These are phyloP conservation scores for Trypanosomatidae sp. DNA, from an alignment of 208 protist genomes.

Conservation along the genomic window DNA sequence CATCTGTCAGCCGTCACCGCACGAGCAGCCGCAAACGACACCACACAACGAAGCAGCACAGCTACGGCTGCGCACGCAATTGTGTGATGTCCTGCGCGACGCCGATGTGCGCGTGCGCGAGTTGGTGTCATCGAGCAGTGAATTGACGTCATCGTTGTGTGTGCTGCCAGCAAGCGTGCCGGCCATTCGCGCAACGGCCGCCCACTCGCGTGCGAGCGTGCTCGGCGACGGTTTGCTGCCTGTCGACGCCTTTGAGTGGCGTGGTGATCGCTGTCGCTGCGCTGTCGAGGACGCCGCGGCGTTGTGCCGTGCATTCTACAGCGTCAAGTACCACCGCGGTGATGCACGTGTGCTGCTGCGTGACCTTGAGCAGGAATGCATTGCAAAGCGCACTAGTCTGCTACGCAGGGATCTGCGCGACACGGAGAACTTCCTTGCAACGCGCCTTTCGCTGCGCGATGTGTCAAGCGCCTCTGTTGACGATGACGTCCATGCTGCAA, in stretches of 20 bases:
- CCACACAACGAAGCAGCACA: not conserved
- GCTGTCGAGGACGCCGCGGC: conserved; percentile 62
- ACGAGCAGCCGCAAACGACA: not conserved
- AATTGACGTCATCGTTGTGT: conserved; percentile 5
- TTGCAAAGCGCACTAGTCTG: conserved; percentile 53
- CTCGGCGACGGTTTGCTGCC: conserved; percentile 66
- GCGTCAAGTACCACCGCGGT: conserved; percentile 74
- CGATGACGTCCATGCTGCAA: too few relatives aligned
- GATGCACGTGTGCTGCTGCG: conserved; percentile 46
- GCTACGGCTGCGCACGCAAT: too few relatives aligned
- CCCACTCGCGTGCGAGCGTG: conserved; percentile 27
- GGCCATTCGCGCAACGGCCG: conserved; percentile 36
- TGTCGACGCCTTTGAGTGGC: conserved; percentile 74
- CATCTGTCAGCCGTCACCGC: conserved; percentile 12
- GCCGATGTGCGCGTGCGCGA: too few relatives aligned
- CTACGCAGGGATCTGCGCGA: conserved; percentile 50
- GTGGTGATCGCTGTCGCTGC: conserved; percentile 50
- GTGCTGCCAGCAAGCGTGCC: conserved; percentile 48
- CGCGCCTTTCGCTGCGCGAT: conserved; percentile 24
- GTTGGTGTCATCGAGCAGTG: conserved; percentile 11
- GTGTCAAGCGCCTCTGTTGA: too few relatives aligned
- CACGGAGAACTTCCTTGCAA: conserved; percentile 55
- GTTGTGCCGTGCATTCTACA: conserved; percentile 57
- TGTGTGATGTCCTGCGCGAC: too few relatives aligned
- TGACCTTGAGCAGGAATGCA: conserved; percentile 42